These are phyloP conservation scores for Biancaea sappan DNA, from an alignment of 306 rosid genomes.

Conservation along the genomic window DNA sequence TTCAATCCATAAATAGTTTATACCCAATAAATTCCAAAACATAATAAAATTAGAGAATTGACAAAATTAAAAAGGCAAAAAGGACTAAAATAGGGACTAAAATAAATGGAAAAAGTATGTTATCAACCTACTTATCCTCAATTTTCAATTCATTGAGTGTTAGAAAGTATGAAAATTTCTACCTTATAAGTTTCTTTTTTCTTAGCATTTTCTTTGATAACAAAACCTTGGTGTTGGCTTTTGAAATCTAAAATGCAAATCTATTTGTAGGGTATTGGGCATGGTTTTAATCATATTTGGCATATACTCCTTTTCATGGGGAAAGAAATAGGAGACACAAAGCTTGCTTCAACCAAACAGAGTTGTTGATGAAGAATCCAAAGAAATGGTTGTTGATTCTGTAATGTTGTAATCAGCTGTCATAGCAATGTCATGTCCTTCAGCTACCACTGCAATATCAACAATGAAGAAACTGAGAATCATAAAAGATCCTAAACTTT, in stretches of 20 bases:
- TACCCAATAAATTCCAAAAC: too few relatives aligned
- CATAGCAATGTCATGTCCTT: constrained; percentile 19
- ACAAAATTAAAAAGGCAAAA: too few relatives aligned
- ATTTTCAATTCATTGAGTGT: too few relatives aligned
- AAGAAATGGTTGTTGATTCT: background rate
- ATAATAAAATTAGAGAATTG: too few relatives aligned
- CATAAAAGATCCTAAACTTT: background rate
- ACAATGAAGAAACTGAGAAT: background rate
- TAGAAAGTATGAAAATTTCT: too few relatives aligned
- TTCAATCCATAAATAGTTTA: too few relatives aligned
- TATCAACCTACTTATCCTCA: too few relatives aligned
- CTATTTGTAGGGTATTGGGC: constrained; percentile 45
- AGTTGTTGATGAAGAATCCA: background rate
- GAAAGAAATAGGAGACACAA: constrained; percentile 36
- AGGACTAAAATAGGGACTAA: too few relatives aligned
- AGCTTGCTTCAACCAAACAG: background rate
- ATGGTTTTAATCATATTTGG: constrained; percentile 44
- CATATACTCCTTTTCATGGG: constrained; percentile 51
- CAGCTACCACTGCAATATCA: background rate
- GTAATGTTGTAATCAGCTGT: constrained; percentile 7
- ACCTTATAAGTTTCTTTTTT: background rate
- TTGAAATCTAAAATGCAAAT: background rate
- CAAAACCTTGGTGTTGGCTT: too few relatives aligned
- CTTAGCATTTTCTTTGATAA: background rate
- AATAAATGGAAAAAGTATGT: too few relatives aligned